phyloP scores from a whole-genome alignment of 495 filamentous ascomycete species.

The Opeltia flavorubescens region DNA sequence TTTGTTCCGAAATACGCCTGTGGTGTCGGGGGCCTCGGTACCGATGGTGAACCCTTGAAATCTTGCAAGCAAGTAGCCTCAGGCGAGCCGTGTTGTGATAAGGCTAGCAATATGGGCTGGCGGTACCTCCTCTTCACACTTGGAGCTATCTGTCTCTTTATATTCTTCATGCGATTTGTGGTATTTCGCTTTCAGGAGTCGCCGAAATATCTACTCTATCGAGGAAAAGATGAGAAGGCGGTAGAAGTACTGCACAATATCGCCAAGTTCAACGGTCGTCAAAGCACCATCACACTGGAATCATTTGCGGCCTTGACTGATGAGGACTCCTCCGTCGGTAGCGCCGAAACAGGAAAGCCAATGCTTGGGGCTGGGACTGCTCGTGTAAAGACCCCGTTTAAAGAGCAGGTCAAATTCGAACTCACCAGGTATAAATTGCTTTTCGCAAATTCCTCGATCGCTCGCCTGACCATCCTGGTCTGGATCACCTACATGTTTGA shows the following conservation, averaged over 20 bases:
- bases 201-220: conserved; percentile 30
- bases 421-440: conserved; percentile 24
- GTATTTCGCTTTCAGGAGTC: conserved; percentile 32
- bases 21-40: conserved; percentile 22
- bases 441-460: conserved; percentile 21
- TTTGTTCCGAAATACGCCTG: conserved; percentile 28
- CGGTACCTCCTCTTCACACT: conserved; percentile 28
- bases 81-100: conserved; percentile 29
- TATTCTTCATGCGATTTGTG: conserved; percentile 31
- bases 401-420: conserved; percentile 21
- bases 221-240: conserved; percentile 28
- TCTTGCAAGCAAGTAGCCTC: conserved; percentile 21
- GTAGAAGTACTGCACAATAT: conserved; percentile 26
- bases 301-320: conserved; percentile 20
- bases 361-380: conserved; percentile 17
- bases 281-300: conserved; percentile 19
- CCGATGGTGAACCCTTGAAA: conserved; percentile 16
- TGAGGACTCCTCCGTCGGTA: conserved; percentile 9
- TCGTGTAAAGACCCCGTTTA: conserved; percentile 13
- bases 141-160: conserved; percentile 26
- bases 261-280: conserved; percentile 24
- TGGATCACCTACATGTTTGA: conserved; percentile 31
- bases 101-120: conserved; percentile 29
- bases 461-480: conserved; percentile 25
- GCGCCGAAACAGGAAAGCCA: conserved; percentile 7